Percentiles rank a stretch among this genome's conserved stretches.
Evolutionary conservation across 208 protist genomes (phyloP).

Genomic region (Wallacemonas collosoma): DNA sequence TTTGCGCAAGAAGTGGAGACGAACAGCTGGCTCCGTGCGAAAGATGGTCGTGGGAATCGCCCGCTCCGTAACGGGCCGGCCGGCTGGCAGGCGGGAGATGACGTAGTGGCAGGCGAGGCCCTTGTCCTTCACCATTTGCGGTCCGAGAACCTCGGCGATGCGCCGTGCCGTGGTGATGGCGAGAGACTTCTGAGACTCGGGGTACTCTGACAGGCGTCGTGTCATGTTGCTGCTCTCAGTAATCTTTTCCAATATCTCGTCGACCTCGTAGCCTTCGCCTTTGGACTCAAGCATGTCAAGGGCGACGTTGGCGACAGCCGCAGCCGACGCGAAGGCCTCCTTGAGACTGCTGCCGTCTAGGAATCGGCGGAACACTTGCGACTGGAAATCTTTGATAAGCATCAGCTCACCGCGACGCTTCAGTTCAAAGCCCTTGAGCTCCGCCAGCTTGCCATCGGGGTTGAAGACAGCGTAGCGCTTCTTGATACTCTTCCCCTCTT

Average conservation of each 20-base stretch:
- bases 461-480: slow-evolving; percentile 99
- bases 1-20: slow-evolving; percentile 94
- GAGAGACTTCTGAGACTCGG: slow-evolving; percentile 97
- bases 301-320: slow-evolving; percentile 95
- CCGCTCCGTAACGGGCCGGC: slow-evolving; percentile 97
- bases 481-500: slow-evolving; percentile 98
- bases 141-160: slow-evolving; percentile 98
- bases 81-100: slow-evolving; percentile 96
- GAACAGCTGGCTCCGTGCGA: slow-evolving; percentile 83
- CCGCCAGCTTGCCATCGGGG: slow-evolving; percentile 95
- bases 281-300: slow-evolving; percentile 97
- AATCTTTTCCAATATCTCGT: slow-evolving; percentile 98
- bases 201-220: slow-evolving; percentile 96
- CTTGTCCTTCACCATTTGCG: slow-evolving; percentile 98
- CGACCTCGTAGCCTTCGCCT: slow-evolving; percentile 90
- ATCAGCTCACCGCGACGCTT: slow-evolving; percentile 99
- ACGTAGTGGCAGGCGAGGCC: slow-evolving; percentile 98
- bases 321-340: slow-evolving; percentile 97
- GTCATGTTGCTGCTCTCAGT: slow-evolving; percentile 98
- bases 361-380: slow-evolving; percentile 96
- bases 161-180: slow-evolving; percentile 97
- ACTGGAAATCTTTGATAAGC: slow-evolving; percentile 99
- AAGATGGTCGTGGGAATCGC: slow-evolving; percentile 99
- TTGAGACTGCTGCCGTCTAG: slow-evolving; percentile 95
- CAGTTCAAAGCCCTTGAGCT: slow-evolving; percentile 99